These are phyloP conservation scores for Hansenula sp. DNA, from an alignment of 1,139 yeast genomes.

Conservation along the genomic window DNA sequence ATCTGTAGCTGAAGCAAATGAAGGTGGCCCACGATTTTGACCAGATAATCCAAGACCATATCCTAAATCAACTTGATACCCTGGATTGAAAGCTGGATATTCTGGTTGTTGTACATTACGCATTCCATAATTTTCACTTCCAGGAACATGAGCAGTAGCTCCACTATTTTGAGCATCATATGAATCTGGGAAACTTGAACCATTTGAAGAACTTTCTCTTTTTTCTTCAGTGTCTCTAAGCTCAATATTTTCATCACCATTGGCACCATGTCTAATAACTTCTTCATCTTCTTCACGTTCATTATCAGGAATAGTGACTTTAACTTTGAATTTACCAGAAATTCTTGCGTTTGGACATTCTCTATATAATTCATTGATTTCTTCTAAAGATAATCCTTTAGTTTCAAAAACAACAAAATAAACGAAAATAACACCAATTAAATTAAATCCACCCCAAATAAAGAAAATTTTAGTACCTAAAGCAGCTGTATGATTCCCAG, in stretches of 20 bases:
- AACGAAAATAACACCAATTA: conserved; percentile 51
- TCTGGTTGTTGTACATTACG: too few species aligned
- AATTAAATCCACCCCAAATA: conserved; percentile 71
- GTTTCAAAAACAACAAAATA: conserved; percentile 72
- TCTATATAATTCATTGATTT: conserved; percentile 66
- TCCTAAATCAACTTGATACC: conserved; percentile 20
- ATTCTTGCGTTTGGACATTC: conserved; percentile 25
- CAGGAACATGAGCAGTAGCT: not conserved
- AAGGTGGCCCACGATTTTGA: conserved; percentile 22
- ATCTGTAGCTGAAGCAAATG: conserved; percentile 14
- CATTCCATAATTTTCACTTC: too few species aligned
- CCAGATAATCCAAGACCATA: conserved; percentile 19
- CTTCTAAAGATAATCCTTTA: conserved; percentile 70
- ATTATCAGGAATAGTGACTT: conserved; percentile 5
- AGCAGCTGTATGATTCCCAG: conserved; percentile 59
- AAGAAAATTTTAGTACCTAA: conserved; percentile 69
- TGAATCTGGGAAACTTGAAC: conserved; percentile 12
- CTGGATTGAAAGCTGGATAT: conserved; percentile 2
- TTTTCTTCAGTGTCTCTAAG: not conserved
- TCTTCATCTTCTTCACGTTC: conserved; percentile 1
- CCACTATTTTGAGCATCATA: conserved; percentile 4
- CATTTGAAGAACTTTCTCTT: conserved; percentile 6
- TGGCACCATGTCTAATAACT: not conserved
- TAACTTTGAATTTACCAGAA: conserved; percentile 12
- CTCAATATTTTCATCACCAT: not conserved